Base-by-base conservation (phyloP, 352 stramenopile genomes). In the Phytophthora sp. region DNA sequence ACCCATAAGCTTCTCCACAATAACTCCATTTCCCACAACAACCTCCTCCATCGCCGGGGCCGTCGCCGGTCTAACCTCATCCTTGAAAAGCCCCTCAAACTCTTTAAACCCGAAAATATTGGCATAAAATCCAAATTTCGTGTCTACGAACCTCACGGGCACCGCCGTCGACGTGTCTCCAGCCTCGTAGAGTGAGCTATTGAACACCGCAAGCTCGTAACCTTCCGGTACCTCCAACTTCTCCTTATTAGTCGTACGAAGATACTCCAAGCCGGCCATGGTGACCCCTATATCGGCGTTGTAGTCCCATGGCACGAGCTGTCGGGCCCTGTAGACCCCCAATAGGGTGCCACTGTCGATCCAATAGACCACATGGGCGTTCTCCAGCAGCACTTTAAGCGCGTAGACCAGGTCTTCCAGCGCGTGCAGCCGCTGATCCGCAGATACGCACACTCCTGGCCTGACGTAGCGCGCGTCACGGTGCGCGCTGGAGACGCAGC, bases 331-430 rank as follows among this genome's bases (percentile, higher is more conserved):
- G 27, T 86, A 79, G 57, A 84, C 69, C 13, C 81, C 81, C 59
- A 88, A 49, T 23, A 90, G 71, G 29, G 79, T 78, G 42, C 77
- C 77, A 50, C 81, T 82, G 54, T 87, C 75, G 33, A 88, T 71
- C 81, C 76, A 90, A 31, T 84, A 90, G 0, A 61, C 69, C 21
- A 84, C 57, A 4, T 71, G 30, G 7, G 62, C 47, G 35, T 71
- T 71, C 26, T 84, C 73, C 3, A 88, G 41, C 45, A 82, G 57
- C 6, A 63, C 57, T 33, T 70, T 74, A 1, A 84, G 60, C 12
- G 66, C 66, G 27, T 75, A 76, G 5, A 86, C 57, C 27, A 88
- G 58, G 42, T 84, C 62, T 45, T 73, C 61, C 35, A 88, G 54
- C 4, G 63, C 61, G 5, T 55, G 50, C 5, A 79, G 46, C 18